Evolutionary conservation across 257 asterid species (phyloP).

Genomic region (Nicotiana paniculata): DNA sequence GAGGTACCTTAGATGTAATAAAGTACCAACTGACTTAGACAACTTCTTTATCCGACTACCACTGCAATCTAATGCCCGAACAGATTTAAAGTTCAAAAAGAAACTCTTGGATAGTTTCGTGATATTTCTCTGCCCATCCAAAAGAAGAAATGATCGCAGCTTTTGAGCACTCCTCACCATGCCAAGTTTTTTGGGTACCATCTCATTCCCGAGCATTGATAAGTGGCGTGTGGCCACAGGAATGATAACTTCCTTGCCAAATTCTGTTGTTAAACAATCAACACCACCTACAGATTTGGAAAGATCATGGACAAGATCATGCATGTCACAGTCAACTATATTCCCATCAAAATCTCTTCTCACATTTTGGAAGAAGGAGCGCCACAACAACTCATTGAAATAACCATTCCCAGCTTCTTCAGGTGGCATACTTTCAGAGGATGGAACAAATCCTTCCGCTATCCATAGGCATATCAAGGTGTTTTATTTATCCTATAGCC

Average conservation of each 20-base stretch:
- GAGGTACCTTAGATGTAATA: slow-evolving; percentile 11
- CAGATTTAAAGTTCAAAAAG: slow-evolving; percentile 4
- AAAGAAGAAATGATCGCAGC: slow-evolving; percentile 3
- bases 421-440: slow-evolving; percentile 20
- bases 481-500: slow-evolving; percentile 48
- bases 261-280: slow-evolving; percentile 1
- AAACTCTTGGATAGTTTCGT: not conserved
- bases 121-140: not conserved
- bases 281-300: slow-evolving; percentile 11
- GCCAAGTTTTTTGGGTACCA: not conserved
- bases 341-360: slow-evolving; percentile 5
- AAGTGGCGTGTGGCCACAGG: not conserved
- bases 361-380: slow-evolving; percentile 44
- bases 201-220: not conserved
- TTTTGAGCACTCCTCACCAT: slow-evolving; percentile 3
- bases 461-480: slow-evolving; percentile 52
- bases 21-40: not conserved
- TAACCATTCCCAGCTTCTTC: slow-evolving; percentile 42
- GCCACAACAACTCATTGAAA: slow-evolving; percentile 43
- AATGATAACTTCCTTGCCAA: not conserved
- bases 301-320: slow-evolving; percentile 13
- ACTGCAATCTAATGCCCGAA: slow-evolving; percentile 10
- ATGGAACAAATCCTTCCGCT: slow-evolving; percentile 53
- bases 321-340: slow-evolving; percentile 2
- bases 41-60: not conserved